Evolutionary conservation across 2,329 filamentous ascomycete genomes (phyloP).

Genomic region (Calonectria fujianensis): DNA sequence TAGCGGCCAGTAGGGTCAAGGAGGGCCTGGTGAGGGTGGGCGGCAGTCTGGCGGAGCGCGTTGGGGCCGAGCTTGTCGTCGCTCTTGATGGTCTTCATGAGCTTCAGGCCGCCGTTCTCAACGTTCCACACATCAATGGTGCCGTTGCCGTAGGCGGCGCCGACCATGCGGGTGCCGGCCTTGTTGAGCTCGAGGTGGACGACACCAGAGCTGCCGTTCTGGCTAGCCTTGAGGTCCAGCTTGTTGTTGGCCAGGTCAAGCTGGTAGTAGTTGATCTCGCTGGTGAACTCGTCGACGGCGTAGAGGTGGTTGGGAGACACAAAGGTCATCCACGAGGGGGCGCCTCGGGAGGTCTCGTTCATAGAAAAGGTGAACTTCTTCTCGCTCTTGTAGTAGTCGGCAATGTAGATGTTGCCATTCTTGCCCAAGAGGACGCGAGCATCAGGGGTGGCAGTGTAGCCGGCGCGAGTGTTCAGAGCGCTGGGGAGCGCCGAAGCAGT

Average conservation of each 20-base stretch:
- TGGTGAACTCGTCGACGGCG: conserved; percentile 68
- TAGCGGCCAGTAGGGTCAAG: conserved; percentile 70
- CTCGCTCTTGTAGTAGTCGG: conserved; percentile 60
- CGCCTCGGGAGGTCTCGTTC: conserved; percentile 58
- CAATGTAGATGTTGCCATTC: conserved; percentile 63
- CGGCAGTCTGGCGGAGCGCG: conserved; percentile 56
- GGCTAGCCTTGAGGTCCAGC: conserved; percentile 55
- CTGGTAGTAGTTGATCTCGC: conserved; percentile 62
- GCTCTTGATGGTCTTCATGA: conserved; percentile 63
- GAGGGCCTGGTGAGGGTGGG: conserved; percentile 69
- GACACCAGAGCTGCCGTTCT: conserved; percentile 64
- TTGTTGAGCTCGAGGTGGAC: conserved; percentile 69
- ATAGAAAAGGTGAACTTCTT: conserved; percentile 61
- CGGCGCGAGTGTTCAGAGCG: conserved; percentile 38
- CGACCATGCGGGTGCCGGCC: conserved; percentile 67
- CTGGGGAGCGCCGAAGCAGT: conserved; percentile 48
- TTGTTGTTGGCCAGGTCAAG: conserved; percentile 59
- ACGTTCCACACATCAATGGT: conserved; percentile 69
- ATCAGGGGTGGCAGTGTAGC: conserved; percentile 37
- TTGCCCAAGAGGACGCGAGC: conserved; percentile 64
- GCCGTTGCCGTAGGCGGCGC: conserved; percentile 64
- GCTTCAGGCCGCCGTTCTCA: conserved; percentile 59
- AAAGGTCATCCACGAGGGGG: conserved; percentile 69
- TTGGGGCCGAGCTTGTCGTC: conserved; percentile 59
- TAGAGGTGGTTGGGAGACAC: conserved; percentile 64